Evolutionary conservation across 2,329 filamentous ascomycete species (phyloP).

Genomic region (Hypomyces rosellus): DNA sequence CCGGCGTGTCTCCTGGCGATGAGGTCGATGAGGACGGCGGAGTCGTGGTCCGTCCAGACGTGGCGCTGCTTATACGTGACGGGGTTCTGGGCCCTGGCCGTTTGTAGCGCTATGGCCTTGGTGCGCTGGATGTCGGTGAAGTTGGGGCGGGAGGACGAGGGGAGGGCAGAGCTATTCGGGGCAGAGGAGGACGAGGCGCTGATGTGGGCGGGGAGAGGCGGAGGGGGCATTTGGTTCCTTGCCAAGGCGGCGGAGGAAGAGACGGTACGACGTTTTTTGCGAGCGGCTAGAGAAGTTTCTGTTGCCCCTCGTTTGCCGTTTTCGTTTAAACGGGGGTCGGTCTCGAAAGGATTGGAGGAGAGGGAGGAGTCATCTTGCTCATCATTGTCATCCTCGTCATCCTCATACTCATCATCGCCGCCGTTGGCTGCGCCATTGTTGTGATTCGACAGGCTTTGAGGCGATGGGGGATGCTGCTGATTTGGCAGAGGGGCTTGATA

Average conservation of each 20-base stretch:
- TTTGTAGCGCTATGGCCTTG: constrained; percentile 16
- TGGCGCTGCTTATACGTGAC: constrained; percentile 20
- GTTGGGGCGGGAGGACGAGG: constrained; percentile 3
- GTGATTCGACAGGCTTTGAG: background rate
- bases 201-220: background rate
- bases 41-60: constrained; percentile 39
- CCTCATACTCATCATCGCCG: background rate
- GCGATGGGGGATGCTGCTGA: background rate
- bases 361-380: constrained; percentile 14
- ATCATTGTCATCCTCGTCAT: background rate
- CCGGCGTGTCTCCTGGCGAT: constrained; percentile 25
- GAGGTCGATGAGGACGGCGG: constrained; percentile 33
- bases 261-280: constrained; percentile 10
- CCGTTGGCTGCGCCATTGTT: background rate
- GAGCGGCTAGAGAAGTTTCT: constrained; percentile 3
- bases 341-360: constrained; percentile 22
- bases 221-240: background rate
- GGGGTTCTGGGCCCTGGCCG: constrained; percentile 18
- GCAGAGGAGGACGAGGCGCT: background rate
- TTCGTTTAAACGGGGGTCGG: constrained; percentile 21
- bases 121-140: constrained; percentile 23
- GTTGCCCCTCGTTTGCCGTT: constrained; percentile 17
- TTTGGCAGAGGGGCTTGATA: background rate
- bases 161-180: constrained; percentile 5
- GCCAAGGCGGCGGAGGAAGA: background rate